Evolutionary conservation across 2,329 filamentous ascomycete genomes (phyloP), one percentile per base, ranked within the genome.

Genomic region (Aspergillus puulaauensis): DNA sequence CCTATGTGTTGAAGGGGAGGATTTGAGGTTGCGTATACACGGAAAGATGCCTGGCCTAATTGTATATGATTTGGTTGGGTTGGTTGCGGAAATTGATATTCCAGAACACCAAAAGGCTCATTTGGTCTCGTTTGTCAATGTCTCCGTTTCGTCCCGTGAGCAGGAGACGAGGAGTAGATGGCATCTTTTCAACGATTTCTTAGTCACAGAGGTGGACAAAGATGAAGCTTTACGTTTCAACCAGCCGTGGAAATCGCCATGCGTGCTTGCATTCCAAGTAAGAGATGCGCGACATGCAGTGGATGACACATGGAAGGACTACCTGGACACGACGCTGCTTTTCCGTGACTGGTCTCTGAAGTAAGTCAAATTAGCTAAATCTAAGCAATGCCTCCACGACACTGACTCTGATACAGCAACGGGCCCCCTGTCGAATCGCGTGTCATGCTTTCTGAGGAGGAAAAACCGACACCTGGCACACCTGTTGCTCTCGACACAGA

Each of bases 161-260:
- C 72, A 83, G 0, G 82, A 85, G 1, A 79, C 78, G 3, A 82
- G 86, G 62, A 88, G 85, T 67, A 88, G 89, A 66, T 99, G 96
- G 96, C 91, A 98, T 75, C 77, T 99, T 1, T 97, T 99, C 79
- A 99, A 99, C 66, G 95, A 99, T 75, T 99, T 99, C 68, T 77
- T 96, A 37, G 96, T 99, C 21, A 86, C 90, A 12, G 87, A 89
- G 9, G 85, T 96, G 15, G 85, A 88, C 33, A 83, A 85, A 27
- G 88, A 92, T 60, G 93, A 99, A 71, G 96, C 93, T 0, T 80
- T 98, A 17, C 87, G 89, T 23, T 99, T 98, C 74, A 93, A 93
- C 61, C 86, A 91, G 3, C 83, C 87, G 17, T 99, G 95, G 95
- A 99, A 98, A 77, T 82, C 91, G 50, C 95, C 95, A 0, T 92